Conservation (phyloP, 768 basidiomycete genomes). For the Lactifluus piperatus region DNA sequence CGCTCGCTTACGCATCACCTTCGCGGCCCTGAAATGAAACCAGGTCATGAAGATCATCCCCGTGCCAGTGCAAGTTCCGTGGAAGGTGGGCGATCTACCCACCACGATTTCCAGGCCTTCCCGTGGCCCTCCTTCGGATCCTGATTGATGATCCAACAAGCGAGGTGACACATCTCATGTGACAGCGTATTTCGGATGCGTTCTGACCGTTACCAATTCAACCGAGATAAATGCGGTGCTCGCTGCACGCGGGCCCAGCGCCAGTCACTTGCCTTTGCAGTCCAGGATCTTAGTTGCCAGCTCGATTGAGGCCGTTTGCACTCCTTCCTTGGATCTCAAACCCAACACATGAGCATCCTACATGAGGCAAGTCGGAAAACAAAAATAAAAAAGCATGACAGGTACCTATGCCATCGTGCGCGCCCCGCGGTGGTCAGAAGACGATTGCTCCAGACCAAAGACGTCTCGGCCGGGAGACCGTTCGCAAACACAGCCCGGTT, state of each 20-base stretch:
- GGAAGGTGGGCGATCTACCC: conserved; percentile 15
- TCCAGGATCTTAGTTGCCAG: conserved; percentile 79
- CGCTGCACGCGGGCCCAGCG: too few species aligned
- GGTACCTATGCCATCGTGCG: conserved; percentile 18
- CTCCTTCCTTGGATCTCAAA: conserved; percentile 46
- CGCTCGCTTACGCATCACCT: conserved; percentile 57
- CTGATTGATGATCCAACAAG: conserved; percentile 73
- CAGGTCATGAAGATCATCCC: background rate
- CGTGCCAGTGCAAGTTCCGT: background rate
- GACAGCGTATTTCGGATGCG: conserved; percentile 75
- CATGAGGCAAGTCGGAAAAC: background rate
- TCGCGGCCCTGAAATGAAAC: conserved; percentile 45
- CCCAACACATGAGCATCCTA: background rate
- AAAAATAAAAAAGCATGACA: background rate
- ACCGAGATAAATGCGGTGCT: background rate
- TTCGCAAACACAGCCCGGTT: conserved; percentile 14
- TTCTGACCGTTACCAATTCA: conserved; percentile 35
- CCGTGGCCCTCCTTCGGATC: conserved; percentile 69
- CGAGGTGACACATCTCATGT: conserved; percentile 91
- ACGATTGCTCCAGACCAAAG: conserved; percentile 17
- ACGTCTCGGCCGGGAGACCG: conserved; percentile 13
- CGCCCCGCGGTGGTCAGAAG: conserved; percentile 20
- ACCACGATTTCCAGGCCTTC: conserved; percentile 65
- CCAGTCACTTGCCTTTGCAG: conserved; percentile 45
- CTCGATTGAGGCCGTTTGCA: conserved; percentile 57